A percentile compares a stretch with the other conserved stretches of the same genome.
phyloP scores from a whole-genome alignment of 176 grass and related monocot genomes.

The Paspalum notatum region DNA sequence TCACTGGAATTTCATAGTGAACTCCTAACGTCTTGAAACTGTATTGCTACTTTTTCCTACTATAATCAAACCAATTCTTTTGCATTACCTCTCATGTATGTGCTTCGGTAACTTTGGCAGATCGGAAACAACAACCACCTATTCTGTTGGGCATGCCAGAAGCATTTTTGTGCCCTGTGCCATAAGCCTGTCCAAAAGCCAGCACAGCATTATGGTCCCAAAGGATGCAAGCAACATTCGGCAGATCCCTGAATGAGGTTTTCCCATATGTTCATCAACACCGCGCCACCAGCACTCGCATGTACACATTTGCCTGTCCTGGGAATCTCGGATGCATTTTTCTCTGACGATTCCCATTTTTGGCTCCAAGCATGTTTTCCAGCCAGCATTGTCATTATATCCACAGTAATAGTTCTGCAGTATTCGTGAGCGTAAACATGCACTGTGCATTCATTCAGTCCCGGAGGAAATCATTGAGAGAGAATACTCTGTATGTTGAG shows the following conservation, averaged over 20 bases:
- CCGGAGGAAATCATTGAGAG: slow-evolving; percentile 20
- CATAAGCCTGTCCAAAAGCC: slow-evolving; percentile 59
- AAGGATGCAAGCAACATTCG: slow-evolving; percentile 80
- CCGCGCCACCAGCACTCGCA: background rate
- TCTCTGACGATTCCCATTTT: slow-evolving; percentile 6
- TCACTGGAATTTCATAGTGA: background rate
- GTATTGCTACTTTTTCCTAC: background rate
- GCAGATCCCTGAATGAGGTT: slow-evolving; percentile 45
- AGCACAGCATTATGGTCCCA: slow-evolving; percentile 67
- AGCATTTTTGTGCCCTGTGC: slow-evolving; percentile 74
- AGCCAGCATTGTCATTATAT: background rate
- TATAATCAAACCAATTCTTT: background rate
- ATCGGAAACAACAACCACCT: slow-evolving; percentile 77
- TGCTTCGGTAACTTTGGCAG: slow-evolving; percentile 50
- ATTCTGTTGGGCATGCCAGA: slow-evolving; percentile 79
- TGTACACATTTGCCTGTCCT: background rate
- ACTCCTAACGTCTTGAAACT: background rate
- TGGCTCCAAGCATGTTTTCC: slow-evolving; percentile 13
- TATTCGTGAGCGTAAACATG: background rate
- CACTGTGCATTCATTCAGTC: background rate
- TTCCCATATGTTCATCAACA: slow-evolving; percentile 7
- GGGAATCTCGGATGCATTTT: background rate
- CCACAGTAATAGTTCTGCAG: background rate
- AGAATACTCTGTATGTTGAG: slow-evolving; percentile 30
- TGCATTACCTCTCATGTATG: slow-evolving; percentile 21